Base-by-base conservation (phyloP, 805 yeast genomes). In the Brettanomyces anomalus region DNA sequence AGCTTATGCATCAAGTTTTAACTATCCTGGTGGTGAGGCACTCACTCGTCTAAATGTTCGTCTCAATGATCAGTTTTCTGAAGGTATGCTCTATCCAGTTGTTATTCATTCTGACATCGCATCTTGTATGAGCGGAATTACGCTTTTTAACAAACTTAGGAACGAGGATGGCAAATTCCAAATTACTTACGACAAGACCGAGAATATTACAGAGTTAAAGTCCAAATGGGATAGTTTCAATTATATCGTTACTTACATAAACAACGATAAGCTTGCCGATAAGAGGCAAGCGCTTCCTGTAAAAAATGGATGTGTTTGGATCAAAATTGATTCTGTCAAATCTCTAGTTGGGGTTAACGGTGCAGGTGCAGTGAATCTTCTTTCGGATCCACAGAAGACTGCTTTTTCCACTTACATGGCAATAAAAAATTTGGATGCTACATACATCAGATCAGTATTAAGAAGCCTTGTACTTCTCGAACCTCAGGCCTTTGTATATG, bases 21-120 rank as follows among this genome's bases (percentile, higher is more conserved):
- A 90, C 59, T 90, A 90, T 56, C 95, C 96, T 3, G 97, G 97
- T 11, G 97, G 96, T 0, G 69, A 62, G 1, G 95, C 96, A 0
- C 62, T 88, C 30, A 46, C 56, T 14, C 54, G 54, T 18, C 69
- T 84, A 45, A 83, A 86, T 52, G 19, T 40, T 16, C 45, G 39
- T 24, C 10, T 60, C 2, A 38, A 45, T 16, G 15, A 41, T 1
- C 17, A 36, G 11, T 32, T 30, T 7, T 17, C 36, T 5, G 31
- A 34, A 15, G 46, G 43, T 11, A 41, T 37, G 34, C 14, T 36
- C 6, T 37, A 33, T 5, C 50, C 49, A 3, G 17, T 67, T 15
- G 60, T 68, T 0, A 77, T 89, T 8, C 95, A 89, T 59, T 63
- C 86, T 64, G 94, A 85, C 53, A 80, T 81, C 3, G 76, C 84